phyloP scores from a whole-genome alignment of 306 rosid genomes.

The Pterocarpus macrocarpus region DNA sequence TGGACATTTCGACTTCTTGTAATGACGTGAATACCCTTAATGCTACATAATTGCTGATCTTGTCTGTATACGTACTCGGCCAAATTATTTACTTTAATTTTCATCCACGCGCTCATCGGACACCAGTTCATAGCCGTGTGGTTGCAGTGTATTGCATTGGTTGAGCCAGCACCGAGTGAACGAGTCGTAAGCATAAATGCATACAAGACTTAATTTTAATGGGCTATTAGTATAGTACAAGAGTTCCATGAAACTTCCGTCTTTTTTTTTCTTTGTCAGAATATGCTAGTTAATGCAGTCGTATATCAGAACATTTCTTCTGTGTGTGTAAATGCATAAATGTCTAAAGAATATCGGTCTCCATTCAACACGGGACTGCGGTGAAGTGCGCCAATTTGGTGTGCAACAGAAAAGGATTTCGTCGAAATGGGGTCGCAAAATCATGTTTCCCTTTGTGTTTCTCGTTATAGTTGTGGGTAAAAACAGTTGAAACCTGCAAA shows the following conservation, averaged over 20 bases:
- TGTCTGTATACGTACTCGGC: no score
- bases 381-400: neutral
- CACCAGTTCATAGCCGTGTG: no score
- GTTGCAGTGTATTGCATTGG: no score
- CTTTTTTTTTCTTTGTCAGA: neutral
- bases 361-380: constrained; percentile 32
- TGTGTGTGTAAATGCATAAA: neutral
- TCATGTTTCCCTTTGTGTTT: constrained; percentile 30
- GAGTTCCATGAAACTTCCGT: constrained; percentile 40
- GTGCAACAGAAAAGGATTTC: neutral
- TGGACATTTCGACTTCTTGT: no score
- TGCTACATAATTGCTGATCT: no score
- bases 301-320: neutral
- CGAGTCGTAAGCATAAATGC: no score
- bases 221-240: neutral
- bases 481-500: constrained; percentile 4
- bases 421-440: constrained; percentile 23
- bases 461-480: neutral
- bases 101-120: no score
- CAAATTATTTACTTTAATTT: no score
- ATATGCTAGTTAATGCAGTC: neutral
- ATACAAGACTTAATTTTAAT: no score
- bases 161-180: no score
- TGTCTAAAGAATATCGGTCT: neutral
- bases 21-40: no score